phyloP scores from a whole-genome alignment of 2,329 filamentous ascomycete genomes.

The Clonostachys chloroleuca region DNA sequence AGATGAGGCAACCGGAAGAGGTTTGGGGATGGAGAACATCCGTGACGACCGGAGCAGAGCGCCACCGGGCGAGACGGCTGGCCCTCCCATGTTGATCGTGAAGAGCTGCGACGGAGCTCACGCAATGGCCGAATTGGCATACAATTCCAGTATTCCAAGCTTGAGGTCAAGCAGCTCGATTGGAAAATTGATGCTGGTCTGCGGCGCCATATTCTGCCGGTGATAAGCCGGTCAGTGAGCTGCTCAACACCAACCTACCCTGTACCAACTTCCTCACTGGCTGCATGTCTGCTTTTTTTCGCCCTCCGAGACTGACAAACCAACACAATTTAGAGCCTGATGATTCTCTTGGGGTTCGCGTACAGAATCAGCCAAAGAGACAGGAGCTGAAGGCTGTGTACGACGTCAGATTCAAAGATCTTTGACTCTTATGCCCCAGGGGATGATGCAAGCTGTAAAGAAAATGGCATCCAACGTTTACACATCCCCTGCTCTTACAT shows the following conservation, averaged over 20 bases:
- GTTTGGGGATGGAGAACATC: slow-evolving; percentile 80
- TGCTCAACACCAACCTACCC: not conserved
- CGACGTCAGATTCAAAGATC: too few relatives aligned
- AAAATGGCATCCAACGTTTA: slow-evolving; percentile 48
- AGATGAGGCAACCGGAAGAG: slow-evolving; percentile 61
- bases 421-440: not conserved
- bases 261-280: not conserved
- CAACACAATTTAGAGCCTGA: too few relatives aligned
- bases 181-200: not conserved
- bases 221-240: not conserved
- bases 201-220: not conserved
- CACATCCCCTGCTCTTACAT: slow-evolving; percentile 65
- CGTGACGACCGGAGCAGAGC: slow-evolving; percentile 80
- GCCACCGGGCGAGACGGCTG: slow-evolving; percentile 53
- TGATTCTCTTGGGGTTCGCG: too few relatives aligned
- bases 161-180: slow-evolving; percentile 2
- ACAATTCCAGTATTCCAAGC: slow-evolving; percentile 4
- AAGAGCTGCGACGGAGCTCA: not conserved
- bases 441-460: slow-evolving; percentile 21
- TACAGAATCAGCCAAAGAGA: too few relatives aligned
- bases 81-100: slow-evolving; percentile 22
- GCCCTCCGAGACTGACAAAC: too few relatives aligned
- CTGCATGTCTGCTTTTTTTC: too few relatives aligned
- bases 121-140: slow-evolving; percentile 4
- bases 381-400: too few relatives aligned